Evolutionary conservation across 352 stramenopile genomes (phyloP).

Genomic region (Globisporangium yorkense): DNA sequence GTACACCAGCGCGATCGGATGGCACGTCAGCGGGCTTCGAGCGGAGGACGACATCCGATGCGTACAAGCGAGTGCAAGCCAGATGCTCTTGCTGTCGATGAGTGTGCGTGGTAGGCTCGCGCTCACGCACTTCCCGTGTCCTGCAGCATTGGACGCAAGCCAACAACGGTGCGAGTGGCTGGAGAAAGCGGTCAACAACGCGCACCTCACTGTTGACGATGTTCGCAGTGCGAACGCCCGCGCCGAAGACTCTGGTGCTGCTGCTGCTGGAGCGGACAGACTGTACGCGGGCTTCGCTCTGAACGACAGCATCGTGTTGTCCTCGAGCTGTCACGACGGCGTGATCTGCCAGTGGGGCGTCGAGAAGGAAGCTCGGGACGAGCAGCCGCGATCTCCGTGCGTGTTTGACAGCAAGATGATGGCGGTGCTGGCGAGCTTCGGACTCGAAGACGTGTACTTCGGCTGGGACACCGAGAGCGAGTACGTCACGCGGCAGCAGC

Average conservation of each 20-base stretch:
- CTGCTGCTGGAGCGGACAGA: neutral
- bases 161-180: constrained; percentile 14
- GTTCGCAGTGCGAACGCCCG: neutral
- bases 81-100: constrained; percentile 12
- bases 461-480: constrained; percentile 6
- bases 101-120: constrained; percentile 8
- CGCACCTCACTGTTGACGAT: constrained; percentile 11
- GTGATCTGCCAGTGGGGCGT: constrained; percentile 70
- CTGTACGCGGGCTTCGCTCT: constrained; percentile 40
- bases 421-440: constrained; percentile 15
- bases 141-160: neutral
- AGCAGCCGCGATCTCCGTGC: constrained; percentile 29
- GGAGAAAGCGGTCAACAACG: constrained; percentile 10
- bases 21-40: constrained; percentile 25
- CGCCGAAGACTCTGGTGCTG: too few relatives aligned
- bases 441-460: constrained; percentile 45
- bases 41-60: neutral
- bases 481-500: neutral
- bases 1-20: constrained; percentile 38
- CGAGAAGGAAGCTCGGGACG: constrained; percentile 37
- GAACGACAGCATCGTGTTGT: constrained; percentile 50
- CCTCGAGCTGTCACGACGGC: constrained; percentile 32
- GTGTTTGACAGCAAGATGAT: constrained; percentile 19
- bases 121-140: constrained; percentile 16
- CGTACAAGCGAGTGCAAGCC: constrained; percentile 9